Evolutionary conservation across 139 green algal genomes (phyloP), one percentile per base, ranked within the genome.

Genomic region (Pleodorina starrii): DNA sequence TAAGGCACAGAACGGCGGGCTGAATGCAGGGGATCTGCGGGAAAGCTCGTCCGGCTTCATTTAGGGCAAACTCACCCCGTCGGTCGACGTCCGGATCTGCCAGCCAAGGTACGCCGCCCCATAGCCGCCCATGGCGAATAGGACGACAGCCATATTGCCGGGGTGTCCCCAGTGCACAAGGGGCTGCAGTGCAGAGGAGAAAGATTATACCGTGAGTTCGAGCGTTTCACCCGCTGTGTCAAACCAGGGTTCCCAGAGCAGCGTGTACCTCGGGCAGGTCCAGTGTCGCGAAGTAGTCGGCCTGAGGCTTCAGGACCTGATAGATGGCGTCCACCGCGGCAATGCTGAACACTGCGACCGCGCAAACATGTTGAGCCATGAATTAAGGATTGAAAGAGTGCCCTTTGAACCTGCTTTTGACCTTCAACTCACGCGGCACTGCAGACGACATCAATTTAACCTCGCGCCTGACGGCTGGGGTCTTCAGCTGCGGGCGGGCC

Each of bases 71-170:
- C 68, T 46, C 36, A 78, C 82, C 40, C n/a, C 48, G 35, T 90
- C 84, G 12, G 10, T 44, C 5, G 54, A 88, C 27, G 88, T 92
- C 40, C 85, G 76, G 54, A 92, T 90, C 82, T 90, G 89, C 80
- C 66, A 87, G 48, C 87, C 79, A 25, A 87, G 87, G 46, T 81
- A 89, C 2, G 44, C 81, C 27, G 93, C 88, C 27, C 95, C 95
- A 82, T 97, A 97, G 48, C 93, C 94, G 12, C 93, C 94, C 93
- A 97, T 96, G 14, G 94, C 92, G 19, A 92, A 66, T 71, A 95
- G 92, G 21, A 97, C 91, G 43, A 92, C 89, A 9, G 90, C 84
- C 96, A 98, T 98, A 91, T 98, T 98, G 46, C 91, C 92, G 9
- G 94, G 91, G 84, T 97, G 95, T 19, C 94, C 91, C 91, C 93